Evolutionary conservation across 2,329 filamentous ascomycete genomes (phyloP), one percentile per base, ranked within the genome.

Genomic region (Colletotrichum sp.): DNA sequence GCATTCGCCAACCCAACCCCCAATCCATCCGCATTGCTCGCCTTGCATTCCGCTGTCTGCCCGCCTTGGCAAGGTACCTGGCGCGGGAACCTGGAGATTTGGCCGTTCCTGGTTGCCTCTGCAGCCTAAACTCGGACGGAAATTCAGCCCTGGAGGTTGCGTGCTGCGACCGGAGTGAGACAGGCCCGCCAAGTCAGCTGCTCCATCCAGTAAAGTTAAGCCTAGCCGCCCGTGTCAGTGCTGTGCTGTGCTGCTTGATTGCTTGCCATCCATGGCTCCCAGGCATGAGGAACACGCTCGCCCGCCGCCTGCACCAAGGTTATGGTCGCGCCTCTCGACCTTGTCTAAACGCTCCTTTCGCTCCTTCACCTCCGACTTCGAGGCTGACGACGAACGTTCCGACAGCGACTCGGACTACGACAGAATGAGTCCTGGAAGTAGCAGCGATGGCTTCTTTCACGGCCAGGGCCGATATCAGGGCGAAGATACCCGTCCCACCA

Each of bases 401-500:
- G 86, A 84, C 55, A 84, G 82, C 67, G 79, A 81, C 76, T 78
- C 77, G 66, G 78, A 78, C 51, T 75, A 74, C 69, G 66, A 75
- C 74, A 78, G 78, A 70, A 86, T 85, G 82, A 84, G 81, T 72
- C 80, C 81, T n/a, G 77, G 80, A 76, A 78, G 77, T 74, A 82
- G 81, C 75, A 81, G 81, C 78, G 82, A 85, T 76, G 78, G 81
- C 76, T 84, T 81, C 73, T 78, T 81, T 77, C 79, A 80, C 76
- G 82, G 65, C 47, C 63, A 36, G n/a, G 62, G 55, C 69, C 88
- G 90, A 71, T 98, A 97, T 82, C 88, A 89, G 4, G 95, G 94
- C 75, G 95, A 98, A 82, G 97, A 99, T 83, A 94, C 92, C 29
- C 90, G 96, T n/a, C 90, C 94, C 69, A 98, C 97, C 12, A 98